phyloP scores from a whole-genome alignment of 2,329 filamentous ascomycete species.

The Emmonsiellopsis sp. region DNA sequence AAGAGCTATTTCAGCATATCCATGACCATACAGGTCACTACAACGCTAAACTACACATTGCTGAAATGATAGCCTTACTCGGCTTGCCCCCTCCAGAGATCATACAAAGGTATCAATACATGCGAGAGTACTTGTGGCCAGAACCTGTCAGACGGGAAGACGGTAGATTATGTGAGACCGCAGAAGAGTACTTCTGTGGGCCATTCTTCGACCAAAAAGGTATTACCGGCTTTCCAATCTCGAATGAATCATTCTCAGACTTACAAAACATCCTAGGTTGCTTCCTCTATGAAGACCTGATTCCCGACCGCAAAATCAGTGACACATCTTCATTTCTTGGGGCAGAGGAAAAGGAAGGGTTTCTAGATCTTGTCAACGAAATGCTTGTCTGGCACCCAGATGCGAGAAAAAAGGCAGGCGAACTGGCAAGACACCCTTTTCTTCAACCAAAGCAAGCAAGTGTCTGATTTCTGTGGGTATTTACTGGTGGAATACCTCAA shows the following conservation, averaged over 20 bases:
- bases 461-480: constrained; percentile 14
- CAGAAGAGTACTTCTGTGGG: constrained; percentile 15
- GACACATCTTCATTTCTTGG: constrained; percentile 21
- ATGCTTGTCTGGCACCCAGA: constrained; percentile 26
- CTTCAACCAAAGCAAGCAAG: constrained; percentile 19
- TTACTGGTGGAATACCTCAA: constrained; percentile 12
- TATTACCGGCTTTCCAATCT: constrained; percentile 12
- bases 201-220: constrained; percentile 20
- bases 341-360: constrained; percentile 21
- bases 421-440: constrained; percentile 22
- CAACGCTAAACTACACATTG: constrained; percentile 25
- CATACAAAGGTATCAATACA: constrained; percentile 14
- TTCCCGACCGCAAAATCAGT: constrained; percentile 23
- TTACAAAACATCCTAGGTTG: constrained; percentile 20
- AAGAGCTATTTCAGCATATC: constrained; percentile 29
- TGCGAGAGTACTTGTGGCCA: constrained; percentile 12
- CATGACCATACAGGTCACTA: constrained; percentile 22
- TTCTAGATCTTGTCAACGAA: constrained; percentile 21
- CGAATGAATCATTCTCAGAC: constrained; percentile 11
- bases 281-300: constrained; percentile 25
- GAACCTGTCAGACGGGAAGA: constrained; percentile 9
- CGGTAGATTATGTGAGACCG: constrained; percentile 12
- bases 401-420: constrained; percentile 20
- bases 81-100: constrained; percentile 25
- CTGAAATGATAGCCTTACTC: constrained; percentile 32